Evolutionary conservation across 2,329 filamentous ascomycete genomes (phyloP), one percentile per base, ranked within the genome.

Genomic region (Scortechinia acanthostroma): DNA sequence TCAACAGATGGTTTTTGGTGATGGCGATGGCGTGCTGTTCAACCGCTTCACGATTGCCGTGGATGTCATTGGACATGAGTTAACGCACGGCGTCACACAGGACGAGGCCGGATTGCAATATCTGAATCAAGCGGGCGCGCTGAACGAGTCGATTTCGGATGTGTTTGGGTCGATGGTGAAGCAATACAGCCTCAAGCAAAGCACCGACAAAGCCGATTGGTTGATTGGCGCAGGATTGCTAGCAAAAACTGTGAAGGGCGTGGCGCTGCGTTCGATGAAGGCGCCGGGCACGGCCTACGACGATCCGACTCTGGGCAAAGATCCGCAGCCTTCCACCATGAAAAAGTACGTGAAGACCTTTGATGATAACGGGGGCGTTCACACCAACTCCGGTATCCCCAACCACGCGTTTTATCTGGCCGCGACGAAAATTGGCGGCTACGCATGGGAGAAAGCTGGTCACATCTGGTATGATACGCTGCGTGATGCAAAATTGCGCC

Each of bases 1-100:
- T n/a, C n/a, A n/a, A n/a, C 71, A 76, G 52, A 75, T 78, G 68
- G 71, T 77, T 3, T 79, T 74, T 50, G 76, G 75, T 2, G 74
- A 78, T 44, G 74, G 75, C 4, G 66, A 70, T 48, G 63, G 68
- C 25, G 72, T 74, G 42, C 59, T 77, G 44, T 65, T 65, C 52
- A 67, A 71, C 56, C n/a, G n/a, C n/a, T 77, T 78, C 54, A 70
- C 71, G 2, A 64, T 65, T 21, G 69, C 64, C 46, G 59, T 77
- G 22, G 76, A 79, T 49, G 73, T 79, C 45, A 76, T 79, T 46
- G 75, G 71, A 2, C 74, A 78, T 50, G 76, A 79, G 51, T 58
- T 78, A 17, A 77, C 73, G 28, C 76, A 79, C 51, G 75, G 71
- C 21, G 63, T 80, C 17, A 74, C 69, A 0, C 66, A 76, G 50